Evolutionary conservation across 139 green algal genomes (phyloP).

Genomic region (Chlamydomonas schloesseri): DNA sequence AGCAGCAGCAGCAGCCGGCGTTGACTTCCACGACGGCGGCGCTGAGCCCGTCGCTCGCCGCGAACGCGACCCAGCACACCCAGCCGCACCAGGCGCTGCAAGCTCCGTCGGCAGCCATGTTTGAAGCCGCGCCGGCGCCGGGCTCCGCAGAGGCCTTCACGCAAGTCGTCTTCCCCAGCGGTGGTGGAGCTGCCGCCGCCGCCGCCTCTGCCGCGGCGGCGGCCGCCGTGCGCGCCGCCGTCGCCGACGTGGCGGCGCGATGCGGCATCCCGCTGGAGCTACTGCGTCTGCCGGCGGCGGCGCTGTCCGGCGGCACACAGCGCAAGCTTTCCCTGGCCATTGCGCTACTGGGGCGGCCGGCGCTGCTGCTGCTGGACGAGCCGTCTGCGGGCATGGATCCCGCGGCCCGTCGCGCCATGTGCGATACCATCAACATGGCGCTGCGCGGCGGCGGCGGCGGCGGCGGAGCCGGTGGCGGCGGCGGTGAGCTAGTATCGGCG

Average conservation of each 20-base stretch:
- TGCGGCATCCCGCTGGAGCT: conserved; percentile 8
- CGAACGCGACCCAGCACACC: too few relatives aligned
- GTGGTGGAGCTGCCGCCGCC: too few relatives aligned
- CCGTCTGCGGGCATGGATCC: conserved; percentile 25
- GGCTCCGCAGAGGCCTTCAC: too few relatives aligned
- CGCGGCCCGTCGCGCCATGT: neutral
- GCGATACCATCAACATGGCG: conserved; percentile 29
- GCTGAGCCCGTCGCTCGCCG: too few relatives aligned
- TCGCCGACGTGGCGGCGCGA: neutral
- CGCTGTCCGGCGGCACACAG: conserved; percentile 20
- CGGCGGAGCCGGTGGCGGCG: neutral
- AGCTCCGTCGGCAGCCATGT: too few relatives aligned
- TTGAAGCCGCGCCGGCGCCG: too few relatives aligned
- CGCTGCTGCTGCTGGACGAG: conserved; percentile 41
- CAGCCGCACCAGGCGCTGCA: too few relatives aligned
- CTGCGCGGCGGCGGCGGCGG: neutral
- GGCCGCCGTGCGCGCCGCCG: neutral
- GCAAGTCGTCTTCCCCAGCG: too few relatives aligned
- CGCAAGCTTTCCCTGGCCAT: conserved; percentile 42
- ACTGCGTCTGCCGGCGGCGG: neutral
- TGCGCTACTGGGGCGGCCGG: conserved; percentile 11
- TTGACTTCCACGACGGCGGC: too few relatives aligned
- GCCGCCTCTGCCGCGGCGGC: neutral
- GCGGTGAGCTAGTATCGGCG: neutral
- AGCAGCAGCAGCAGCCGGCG: too few relatives aligned